Conservation (phyloP, 139 green algal genomes). For the Asterochloris sp. region DNA sequence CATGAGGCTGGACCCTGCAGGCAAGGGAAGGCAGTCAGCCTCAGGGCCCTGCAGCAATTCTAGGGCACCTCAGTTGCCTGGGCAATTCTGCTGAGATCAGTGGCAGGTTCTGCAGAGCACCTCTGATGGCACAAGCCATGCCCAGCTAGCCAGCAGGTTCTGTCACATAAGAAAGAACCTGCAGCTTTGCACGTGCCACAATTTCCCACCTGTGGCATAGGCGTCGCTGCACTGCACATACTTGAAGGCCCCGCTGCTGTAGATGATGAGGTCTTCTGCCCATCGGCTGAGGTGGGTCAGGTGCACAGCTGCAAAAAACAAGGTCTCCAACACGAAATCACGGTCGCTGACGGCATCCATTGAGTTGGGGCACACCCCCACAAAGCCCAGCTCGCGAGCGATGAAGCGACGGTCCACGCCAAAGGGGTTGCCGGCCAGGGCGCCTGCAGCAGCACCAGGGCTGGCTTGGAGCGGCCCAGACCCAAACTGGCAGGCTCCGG, state of each 20-base stretch:
- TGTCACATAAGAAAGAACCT: not conserved
- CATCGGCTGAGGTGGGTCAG: slow-evolving; percentile 86
- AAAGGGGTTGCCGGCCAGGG: slow-evolving; percentile 95
- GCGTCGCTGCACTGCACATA: slow-evolving; percentile 93
- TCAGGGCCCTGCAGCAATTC: not conserved
- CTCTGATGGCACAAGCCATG: not conserved
- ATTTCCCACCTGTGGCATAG: slow-evolving; percentile 75
- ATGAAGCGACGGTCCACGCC: slow-evolving; percentile 81
- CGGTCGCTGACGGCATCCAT: slow-evolving; percentile 96
- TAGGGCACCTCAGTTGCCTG: not conserved
- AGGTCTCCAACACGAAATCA: slow-evolving; percentile 91
- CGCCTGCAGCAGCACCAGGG: slow-evolving; percentile 45
- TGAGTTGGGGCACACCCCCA: slow-evolving; percentile 85
- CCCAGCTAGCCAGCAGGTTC: not conserved
- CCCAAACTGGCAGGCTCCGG: not conserved
- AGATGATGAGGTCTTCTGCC: slow-evolving; percentile 97
- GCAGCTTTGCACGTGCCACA: not conserved
- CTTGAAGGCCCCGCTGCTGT: slow-evolving; percentile 80
- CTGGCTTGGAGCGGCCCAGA: no score
- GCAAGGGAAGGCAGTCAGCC: not conserved
- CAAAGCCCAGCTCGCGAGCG: slow-evolving; percentile 73
- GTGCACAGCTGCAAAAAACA: slow-evolving; percentile 82
- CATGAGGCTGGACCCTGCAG: slow-evolving; percentile 91
- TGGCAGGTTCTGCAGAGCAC: not conserved
- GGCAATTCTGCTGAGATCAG: not conserved